Evolutionary conservation across 306 rosid species (phyloP).

Genomic region (Pterocarpus santalinus): DNA sequence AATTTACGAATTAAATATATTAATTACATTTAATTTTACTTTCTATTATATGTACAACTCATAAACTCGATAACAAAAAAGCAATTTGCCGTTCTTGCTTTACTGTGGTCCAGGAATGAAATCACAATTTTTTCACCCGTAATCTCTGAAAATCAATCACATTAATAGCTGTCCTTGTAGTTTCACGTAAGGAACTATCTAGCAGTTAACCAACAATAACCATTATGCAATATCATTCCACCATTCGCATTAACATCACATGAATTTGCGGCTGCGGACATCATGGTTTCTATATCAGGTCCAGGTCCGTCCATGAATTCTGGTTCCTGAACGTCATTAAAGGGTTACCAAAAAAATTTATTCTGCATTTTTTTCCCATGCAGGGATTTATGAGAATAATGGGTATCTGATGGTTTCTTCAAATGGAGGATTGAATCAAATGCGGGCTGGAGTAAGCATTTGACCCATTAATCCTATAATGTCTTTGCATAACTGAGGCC

Average conservation of each 20-base stretch:
- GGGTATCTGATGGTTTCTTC: conserved; percentile 81
- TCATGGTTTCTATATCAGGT: conserved; percentile 2
- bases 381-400: conserved; percentile 68
- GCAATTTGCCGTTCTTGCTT: background rate
- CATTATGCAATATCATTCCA: background rate
- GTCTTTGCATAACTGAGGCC: background rate
- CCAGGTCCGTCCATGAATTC: background rate
- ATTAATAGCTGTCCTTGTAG: background rate
- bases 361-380: background rate
- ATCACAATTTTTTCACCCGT: background rate
- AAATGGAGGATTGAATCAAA: conserved; percentile 85
- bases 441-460: conserved; percentile 74
- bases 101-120: background rate
- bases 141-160: conserved; percentile 16
- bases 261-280: conserved; percentile 15
- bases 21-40: background rate
- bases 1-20: background rate
- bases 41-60: background rate
- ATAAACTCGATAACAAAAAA: background rate
- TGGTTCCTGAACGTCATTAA: background rate
- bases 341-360: conserved; percentile 4
- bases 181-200: conserved; percentile 15
- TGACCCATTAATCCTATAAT: background rate
- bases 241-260: background rate
- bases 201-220: background rate